phyloP scores from a whole-genome alignment of 2,329 filamentous ascomycete genomes.

The Penicillium sp. region DNA sequence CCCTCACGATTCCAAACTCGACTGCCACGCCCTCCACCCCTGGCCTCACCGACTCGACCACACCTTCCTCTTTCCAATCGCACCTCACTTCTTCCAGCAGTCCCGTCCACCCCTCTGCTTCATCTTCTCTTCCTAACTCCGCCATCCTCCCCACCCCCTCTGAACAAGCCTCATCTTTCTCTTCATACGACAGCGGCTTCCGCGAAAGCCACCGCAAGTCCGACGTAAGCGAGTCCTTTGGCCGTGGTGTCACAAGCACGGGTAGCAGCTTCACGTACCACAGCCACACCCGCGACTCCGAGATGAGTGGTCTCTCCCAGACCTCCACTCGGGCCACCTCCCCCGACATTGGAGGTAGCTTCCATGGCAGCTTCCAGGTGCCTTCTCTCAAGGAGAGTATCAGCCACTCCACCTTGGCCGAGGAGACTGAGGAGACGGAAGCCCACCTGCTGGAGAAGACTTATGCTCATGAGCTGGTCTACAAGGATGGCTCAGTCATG shows the following conservation, averaged over 20 bases:
- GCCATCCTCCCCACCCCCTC: slow-evolving; percentile 36
- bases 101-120: slow-evolving; percentile 38
- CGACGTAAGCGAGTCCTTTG: slow-evolving; percentile 50
- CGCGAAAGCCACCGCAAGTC: slow-evolving; percentile 45
- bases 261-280: slow-evolving; percentile 80
- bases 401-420: slow-evolving; percentile 68
- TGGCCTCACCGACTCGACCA: slow-evolving; percentile 45
- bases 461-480: slow-evolving; percentile 88
- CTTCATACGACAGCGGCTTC: slow-evolving; percentile 41
- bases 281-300: slow-evolving; percentile 75
- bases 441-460: slow-evolving; percentile 88
- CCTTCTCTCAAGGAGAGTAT: slow-evolving; percentile 72
- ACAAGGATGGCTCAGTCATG: slow-evolving; percentile 93
- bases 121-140: slow-evolving; percentile 37
- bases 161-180: slow-evolving; percentile 38
- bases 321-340: slow-evolving; percentile 88
- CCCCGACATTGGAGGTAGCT: slow-evolving; percentile 68
- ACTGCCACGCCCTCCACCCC: slow-evolving; percentile 44
- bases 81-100: slow-evolving; percentile 42
- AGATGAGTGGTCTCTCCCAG: slow-evolving; percentile 78
- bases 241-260: slow-evolving; percentile 74
- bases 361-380: slow-evolving; percentile 61
- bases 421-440: slow-evolving; percentile 80
- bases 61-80: slow-evolving; percentile 52
- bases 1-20: slow-evolving; percentile 51